Evolutionary conservation across 352 stramenopile species (phyloP).

Genomic region (Phytophthora meadii): DNA sequence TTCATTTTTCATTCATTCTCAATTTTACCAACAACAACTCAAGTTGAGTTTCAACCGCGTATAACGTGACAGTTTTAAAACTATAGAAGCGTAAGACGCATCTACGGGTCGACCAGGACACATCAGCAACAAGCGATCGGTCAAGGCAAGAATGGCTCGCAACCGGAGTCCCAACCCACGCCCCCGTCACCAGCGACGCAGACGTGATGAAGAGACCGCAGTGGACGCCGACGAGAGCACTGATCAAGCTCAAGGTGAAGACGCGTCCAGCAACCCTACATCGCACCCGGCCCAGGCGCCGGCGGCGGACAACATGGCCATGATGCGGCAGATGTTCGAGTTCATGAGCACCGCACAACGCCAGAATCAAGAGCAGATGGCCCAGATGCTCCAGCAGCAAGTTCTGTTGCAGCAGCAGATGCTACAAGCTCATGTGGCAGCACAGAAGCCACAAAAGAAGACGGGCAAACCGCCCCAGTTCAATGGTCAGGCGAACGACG

Average conservation of each 20-base stretch:
- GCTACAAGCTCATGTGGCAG: neutral
- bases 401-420: conserved; percentile 18
- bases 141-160: neutral
- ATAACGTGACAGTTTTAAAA: no score
- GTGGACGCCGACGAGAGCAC: neutral
- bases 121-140: no score
- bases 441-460: neutral
- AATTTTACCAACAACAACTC: no score
- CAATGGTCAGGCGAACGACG: neutral
- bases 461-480: neutral
- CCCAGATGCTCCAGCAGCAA: conserved; percentile 14
- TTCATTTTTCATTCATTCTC: no score
- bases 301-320: neutral
- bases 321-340: conserved; percentile 2
- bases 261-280: no score
- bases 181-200: neutral
- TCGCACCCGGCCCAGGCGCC: neutral
- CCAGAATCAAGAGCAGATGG: conserved; percentile 9
- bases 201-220: neutral
- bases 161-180: neutral
- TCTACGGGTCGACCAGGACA: no score
- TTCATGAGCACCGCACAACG: conserved; percentile 4
- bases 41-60: no score
- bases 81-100: no score
- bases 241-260: neutral